Base-by-base conservation (phyloP, 2,329 filamentous ascomycete species). In the Ophiocordyceps camponoti-leonardi region DNA sequence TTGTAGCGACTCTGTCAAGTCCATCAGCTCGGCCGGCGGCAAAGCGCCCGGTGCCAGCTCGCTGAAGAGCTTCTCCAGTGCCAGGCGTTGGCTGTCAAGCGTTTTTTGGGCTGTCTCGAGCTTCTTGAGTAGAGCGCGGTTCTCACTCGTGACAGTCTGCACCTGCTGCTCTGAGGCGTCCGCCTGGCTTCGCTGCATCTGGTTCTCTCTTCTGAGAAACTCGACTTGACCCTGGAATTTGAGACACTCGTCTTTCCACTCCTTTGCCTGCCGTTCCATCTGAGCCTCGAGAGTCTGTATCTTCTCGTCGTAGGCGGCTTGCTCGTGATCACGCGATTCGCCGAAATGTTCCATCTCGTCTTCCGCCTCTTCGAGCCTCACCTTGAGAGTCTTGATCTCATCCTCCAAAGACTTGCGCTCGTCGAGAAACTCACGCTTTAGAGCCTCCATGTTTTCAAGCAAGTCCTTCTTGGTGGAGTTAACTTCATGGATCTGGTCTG, bases 401-500 rank as follows among this genome's bases (percentile, higher is more conserved):
- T 77, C 71, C 53, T 94, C 85, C 1, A 96, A 69, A 11, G 80
- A 83, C 55, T 83, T 86, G 37, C 92, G 78, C 61, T 96, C 90
- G 44, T 81, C 79, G 33, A 83, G 71, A 53, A 94, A 95, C 56
- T 96, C 92, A 23, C 78, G 79, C 61, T 95, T 86, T 51, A 93
- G 76, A 13, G 88, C 82, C 57, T 96, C 87, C 67, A 98, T 86
- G 56, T 98, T 98, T 51, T 86, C 82, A 64, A 98, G 79, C 11
- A 98, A 75, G 60, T 96, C 92, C 54, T 84, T 83, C 61, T 98
- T 98, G 1, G 84, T 95, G 3, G 86, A 88, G 53, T 92, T 86
- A 6, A 78, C 85, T 60, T 96, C 90, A 50, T 92, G 79, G 49
- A 94, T 75, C 54, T 80, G 81, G 55, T 68, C 75, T 65, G 73